Percentiles rank a stretch among this genome's conserved stretches.
Evolutionary conservation across 805 yeast species (phyloP).

Genomic region (Wickerhamomyces xylosicus): DNA sequence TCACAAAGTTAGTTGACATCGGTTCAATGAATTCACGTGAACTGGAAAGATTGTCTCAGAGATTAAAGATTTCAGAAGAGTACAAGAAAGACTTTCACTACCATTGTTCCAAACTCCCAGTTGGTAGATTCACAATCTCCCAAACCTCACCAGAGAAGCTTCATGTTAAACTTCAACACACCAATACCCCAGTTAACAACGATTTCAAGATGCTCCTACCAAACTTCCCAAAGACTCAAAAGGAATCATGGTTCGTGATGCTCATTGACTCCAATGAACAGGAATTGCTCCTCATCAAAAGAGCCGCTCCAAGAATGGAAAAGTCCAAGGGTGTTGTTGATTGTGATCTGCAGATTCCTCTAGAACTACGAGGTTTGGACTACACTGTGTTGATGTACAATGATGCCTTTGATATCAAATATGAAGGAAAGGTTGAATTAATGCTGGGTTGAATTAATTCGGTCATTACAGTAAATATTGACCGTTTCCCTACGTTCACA

Average conservation of each 20-base stretch:
- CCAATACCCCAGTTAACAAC: conserved; percentile 31
- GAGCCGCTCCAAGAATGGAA: conserved; percentile 53
- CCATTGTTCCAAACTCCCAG: conserved; percentile 51
- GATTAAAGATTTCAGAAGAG: conserved; percentile 31
- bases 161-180: conserved; percentile 39
- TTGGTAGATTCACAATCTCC: conserved; percentile 32
- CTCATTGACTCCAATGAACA: conserved; percentile 36
- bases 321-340: conserved; percentile 18
- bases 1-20: conserved; percentile 6
- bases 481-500: too few relatives aligned
- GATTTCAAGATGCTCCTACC: conserved; percentile 70
- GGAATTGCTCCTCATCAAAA: conserved; percentile 55
- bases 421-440: conserved; percentile 21
- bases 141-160: conserved; percentile 29
- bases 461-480: too few relatives aligned
- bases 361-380: conserved; percentile 33
- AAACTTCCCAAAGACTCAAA: conserved; percentile 80
- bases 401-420: conserved; percentile 56
- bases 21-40: conserved; percentile 26
- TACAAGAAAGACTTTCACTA: conserved; percentile 37
- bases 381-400: conserved; percentile 43
- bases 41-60: conserved; percentile 21
- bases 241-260: conserved; percentile 87
- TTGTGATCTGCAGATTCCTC: conserved; percentile 40
- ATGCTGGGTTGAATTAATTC: background rate